Evolutionary conservation across 192 early-diverging fungal species (phyloP).

Genomic region (Borealophlyctis nickersoniae): DNA sequence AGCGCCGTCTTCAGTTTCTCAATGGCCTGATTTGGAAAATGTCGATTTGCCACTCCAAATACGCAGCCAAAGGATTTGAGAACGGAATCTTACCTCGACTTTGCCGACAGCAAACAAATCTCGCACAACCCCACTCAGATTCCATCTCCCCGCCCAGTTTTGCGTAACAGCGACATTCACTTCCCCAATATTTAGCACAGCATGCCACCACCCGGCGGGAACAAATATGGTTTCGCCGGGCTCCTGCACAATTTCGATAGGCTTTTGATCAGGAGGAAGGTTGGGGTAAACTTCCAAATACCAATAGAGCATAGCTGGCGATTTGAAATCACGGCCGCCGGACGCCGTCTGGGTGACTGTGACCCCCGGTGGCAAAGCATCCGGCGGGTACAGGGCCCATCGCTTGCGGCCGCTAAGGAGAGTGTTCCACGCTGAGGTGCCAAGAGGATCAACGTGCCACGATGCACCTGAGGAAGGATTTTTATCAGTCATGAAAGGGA

Average conservation of each 20-base stretch:
- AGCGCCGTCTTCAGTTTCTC: conserved; percentile 1
- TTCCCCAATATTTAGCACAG: conserved; percentile 28
- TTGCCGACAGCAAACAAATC: conserved; percentile 3
- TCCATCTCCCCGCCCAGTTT: conserved; percentile 19
- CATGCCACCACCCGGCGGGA: conserved; percentile 39
- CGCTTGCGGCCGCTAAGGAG: conserved; percentile 14
- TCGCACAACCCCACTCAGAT: conserved; percentile 10
- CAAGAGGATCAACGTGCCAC: conserved; percentile 29
- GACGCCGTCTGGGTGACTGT: not conserved
- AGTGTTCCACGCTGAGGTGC: conserved; percentile 26
- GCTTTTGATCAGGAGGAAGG: conserved; percentile 18
- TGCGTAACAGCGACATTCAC: conserved; percentile 36
- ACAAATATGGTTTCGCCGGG: conserved; percentile 37
- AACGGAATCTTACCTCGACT: not conserved
- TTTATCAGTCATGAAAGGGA: not conserved
- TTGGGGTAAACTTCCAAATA: conserved; percentile 33
- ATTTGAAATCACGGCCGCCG: conserved; percentile 4
- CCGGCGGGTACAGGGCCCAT: conserved; percentile 35
- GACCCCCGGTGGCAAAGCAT: conserved; percentile 22
- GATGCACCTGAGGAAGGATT: conserved; percentile 20
- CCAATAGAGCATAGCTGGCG: conserved; percentile 22
- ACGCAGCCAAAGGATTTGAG: not conserved
- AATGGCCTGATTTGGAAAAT: not conserved
- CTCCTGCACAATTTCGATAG: conserved; percentile 29
- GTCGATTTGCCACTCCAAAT: not conserved